Conservation (phyloP, 1,139 yeast species). For the Saccharomycopsis crataegensis region DNA sequence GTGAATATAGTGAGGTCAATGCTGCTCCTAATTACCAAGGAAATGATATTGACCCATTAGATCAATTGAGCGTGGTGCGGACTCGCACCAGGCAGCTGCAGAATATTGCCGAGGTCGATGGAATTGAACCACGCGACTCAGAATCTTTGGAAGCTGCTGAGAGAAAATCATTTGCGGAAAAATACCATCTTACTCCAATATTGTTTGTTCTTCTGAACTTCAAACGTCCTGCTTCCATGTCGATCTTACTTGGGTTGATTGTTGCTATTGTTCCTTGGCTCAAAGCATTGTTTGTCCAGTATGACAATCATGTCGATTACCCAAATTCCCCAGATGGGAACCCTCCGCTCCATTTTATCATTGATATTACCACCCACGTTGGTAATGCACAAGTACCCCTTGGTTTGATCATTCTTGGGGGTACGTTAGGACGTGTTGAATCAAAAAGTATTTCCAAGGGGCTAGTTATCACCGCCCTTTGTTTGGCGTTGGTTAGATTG, state of each 20-base stretch:
- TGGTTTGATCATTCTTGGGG: conserved; percentile 76
- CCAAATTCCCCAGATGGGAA: conserved; percentile 74
- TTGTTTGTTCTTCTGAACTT: conserved; percentile 36
- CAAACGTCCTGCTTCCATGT: conserved; percentile 48
- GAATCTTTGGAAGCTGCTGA: not conserved
- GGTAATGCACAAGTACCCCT: conserved; percentile 88
- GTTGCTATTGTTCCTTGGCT: conserved; percentile 69
- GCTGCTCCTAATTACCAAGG: not conserved
- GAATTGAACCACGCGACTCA: not conserved
- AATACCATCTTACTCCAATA: not conserved
- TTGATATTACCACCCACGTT: conserved; percentile 70
- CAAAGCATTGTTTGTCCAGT: conserved; percentile 54
- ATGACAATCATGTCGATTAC: conserved; percentile 30
- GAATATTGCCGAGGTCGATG: not conserved
- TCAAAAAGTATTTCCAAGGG: conserved; percentile 55
- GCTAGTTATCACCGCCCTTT: conserved; percentile 55
- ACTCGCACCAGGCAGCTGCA: not conserved
- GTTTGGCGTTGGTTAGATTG: conserved; percentile 39
- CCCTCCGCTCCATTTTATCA: conserved; percentile 77
- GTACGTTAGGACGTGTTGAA: conserved; percentile 70
- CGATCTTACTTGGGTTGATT: conserved; percentile 46
- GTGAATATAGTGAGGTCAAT: conserved; percentile 45
- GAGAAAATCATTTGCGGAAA: not conserved
- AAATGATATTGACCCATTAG: not conserved
- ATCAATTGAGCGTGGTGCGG: conserved; percentile 1